Evolutionary conservation across 164 flowering plant genomes (phyloP), one percentile per base, ranked within the genome.

Genomic region (Nelumbo lutea): DNA sequence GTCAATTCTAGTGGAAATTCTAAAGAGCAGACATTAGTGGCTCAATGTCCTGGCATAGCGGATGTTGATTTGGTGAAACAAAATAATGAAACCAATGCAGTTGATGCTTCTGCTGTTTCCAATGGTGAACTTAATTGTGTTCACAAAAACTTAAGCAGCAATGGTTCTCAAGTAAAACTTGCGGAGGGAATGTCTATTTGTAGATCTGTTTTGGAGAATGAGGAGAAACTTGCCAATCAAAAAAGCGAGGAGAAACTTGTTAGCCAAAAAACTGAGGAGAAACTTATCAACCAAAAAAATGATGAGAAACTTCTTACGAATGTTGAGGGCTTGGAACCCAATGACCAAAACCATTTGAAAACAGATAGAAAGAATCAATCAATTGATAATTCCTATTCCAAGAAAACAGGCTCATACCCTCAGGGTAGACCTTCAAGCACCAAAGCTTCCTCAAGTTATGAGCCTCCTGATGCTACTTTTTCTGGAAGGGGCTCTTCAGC

Each of bases 1-100:
- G 69, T 64, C 44, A 77, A 75, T 72, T 67, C 81, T 42, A 80
- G 77, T 74, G 92, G 81, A 50, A 68, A 59, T 65, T 7, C 71
- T 4, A 70, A 74, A 63, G 81, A 81, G 45, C 80, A 76, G 60
- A 38, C 72, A 14, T 67, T 76, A 44, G 74, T 68, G 42, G 62
- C 52, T 41, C 83, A 80, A 59, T 80, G 66, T 46, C 71, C 69
- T 59, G 65, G 66, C 50, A 41, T 50, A 42, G 74, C 62, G 50
- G 80, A 66, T 65, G 67, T 52, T 60, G 59, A 73, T 47, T 42
- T 60, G 43, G 66, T 76, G 3, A 72, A 81, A 71, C 83, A 75
- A 68, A 65, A 70, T 64, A 75, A 69, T 68, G 84, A 75, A 55
- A 55, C 56, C 47, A 77, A 76, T 67, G 70, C 66, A 56, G 71